Evolutionary conservation across 805 yeast species (phyloP), one percentile per base, ranked within the genome.

Genomic region (Ogataea dorogensis): DNA sequence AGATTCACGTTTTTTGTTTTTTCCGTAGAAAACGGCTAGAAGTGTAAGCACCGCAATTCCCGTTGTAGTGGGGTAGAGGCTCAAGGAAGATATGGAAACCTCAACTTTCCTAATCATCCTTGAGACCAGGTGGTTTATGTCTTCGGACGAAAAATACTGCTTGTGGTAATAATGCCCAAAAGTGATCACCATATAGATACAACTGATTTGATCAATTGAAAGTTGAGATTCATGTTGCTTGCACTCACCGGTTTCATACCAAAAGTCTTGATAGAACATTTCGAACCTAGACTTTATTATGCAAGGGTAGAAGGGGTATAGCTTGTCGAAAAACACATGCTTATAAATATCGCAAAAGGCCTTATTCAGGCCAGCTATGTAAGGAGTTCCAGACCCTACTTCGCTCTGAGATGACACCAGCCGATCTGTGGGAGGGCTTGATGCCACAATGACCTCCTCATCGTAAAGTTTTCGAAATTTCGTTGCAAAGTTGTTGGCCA

Each of bases 291-390:
- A 14, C 17, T 17, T 22, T 6, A 15, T 13, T 12, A 31, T 31
- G 17, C 36, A 31, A 5, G 36, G 36, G 16, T 31, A 31, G 15
- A 22, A 23, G 8, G 11, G 5, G 22, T 31, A 31, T 8, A 31
- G 29, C 22, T 31, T 31, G 5, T 31, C 28, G 16, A 31, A 31
- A 12, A 23, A 31, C 5, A 31, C 21, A 5, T 31, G 14, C 16
- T 23, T 31, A 29, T 31, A 31, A 23, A 31, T 31, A 17, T 31
- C 36, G 16, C 36, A 31, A 14, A 31, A 15, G 5, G 28, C 12
- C 24, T 17, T 31, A 16, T 17, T 19, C 5, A 31, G 29, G n/a
- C 22, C 28, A 12, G 6, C 14, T 11, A 31, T 13, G 17, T 12
- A 21, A 5, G 26, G 26, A 7, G 28, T 12, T 15, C 9, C 11